Evolutionary conservation across 352 stramenopile species (phyloP).

Genomic region (Phytophthora syringae): DNA sequence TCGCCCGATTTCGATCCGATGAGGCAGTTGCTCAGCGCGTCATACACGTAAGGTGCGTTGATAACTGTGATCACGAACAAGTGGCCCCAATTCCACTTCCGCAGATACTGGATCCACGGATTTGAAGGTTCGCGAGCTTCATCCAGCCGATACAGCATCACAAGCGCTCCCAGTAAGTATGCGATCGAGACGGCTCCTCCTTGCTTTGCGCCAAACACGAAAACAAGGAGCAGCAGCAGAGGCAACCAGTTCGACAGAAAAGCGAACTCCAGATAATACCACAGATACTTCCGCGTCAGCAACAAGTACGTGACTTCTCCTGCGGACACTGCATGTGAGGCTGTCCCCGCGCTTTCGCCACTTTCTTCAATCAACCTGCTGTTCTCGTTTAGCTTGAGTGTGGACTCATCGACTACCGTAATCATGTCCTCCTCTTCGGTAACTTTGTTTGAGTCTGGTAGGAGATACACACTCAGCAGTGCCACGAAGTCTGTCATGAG

Average conservation of each 20-base stretch:
- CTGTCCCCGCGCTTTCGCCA: conserved; percentile 1
- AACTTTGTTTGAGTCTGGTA: conserved; percentile 64
- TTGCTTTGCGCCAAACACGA: conserved; percentile 74
- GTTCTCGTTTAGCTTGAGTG: conserved; percentile 14
- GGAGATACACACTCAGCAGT: conserved; percentile 71
- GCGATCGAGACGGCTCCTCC: conserved; percentile 75
- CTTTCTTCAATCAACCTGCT: conserved; percentile 11
- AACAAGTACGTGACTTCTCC: conserved; percentile 60
- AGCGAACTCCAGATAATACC: conserved; percentile 74
- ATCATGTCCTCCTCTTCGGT: conserved; percentile 37
- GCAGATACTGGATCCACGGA: conserved; percentile 75
- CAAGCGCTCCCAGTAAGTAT: conserved; percentile 72
- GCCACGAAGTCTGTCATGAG: conserved; percentile 79
- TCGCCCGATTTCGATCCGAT: conserved; percentile 35
- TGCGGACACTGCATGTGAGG: conserved; percentile 15
- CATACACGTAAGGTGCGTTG: conserved; percentile 65
- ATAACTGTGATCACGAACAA: conserved; percentile 83
- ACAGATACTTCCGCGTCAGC: conserved; percentile 65
- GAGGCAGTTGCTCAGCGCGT: conserved; percentile 57
- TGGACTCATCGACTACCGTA: conserved; percentile 38
- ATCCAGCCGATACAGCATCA: conserved; percentile 85
- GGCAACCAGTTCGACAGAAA: conserved; percentile 72
- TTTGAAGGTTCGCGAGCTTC: conserved; percentile 61
- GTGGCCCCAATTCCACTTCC: conserved; percentile 85
- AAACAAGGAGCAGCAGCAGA: conserved; percentile 73